Base-by-base conservation (phyloP, 768 basidiomycete species). In the Pholiota molesta region DNA sequence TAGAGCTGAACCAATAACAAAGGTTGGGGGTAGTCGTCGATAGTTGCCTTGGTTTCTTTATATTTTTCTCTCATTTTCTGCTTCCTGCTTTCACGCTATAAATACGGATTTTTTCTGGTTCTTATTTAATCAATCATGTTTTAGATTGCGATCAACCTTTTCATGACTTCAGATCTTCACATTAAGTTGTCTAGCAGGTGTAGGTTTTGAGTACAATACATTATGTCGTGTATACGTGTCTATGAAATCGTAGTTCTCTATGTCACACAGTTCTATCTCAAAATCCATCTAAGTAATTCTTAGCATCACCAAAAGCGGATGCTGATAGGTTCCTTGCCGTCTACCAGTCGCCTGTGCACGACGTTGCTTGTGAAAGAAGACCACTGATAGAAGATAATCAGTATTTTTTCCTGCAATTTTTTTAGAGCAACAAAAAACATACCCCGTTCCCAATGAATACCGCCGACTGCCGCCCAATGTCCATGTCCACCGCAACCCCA, bases 401-500 rank as follows among this genome's bases (percentile, higher is more conserved):
- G 49, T 42, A 26, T 55, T 13, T 31, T n/a, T 9, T 21, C 31
- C 19, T 17, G 28, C 59, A 7, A 37, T 10, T 31, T 19, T 11
- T 37, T 37, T 3, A 14, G 13, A 21, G 26, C 28, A 7, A 26
- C 26, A 26, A 26, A 26, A 26, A 57, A 76, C 83, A 65, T 66
- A 86, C 85, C 71, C 84, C 86, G 64, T 86, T 85, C 5, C 84
- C 84, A 54, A 84, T 75, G 60, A 85, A 86, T 13, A 84, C 80
- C 16, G 78, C 81, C 0, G 83, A 83, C 58, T 73, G 71, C 33
- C 77, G 71, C n/a, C 77, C 85, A 62, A 85, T 81, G 58, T 83
- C 81, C 83, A 84, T 84, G 68, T 86, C 85, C 6, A 85, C 77
- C 8, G 83, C 81, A 73, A 81, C 77, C 17, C 74, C 73, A 35